Base-by-base conservation (phyloP, 2,329 filamentous ascomycete species). In the Monosporascus sp. region DNA sequence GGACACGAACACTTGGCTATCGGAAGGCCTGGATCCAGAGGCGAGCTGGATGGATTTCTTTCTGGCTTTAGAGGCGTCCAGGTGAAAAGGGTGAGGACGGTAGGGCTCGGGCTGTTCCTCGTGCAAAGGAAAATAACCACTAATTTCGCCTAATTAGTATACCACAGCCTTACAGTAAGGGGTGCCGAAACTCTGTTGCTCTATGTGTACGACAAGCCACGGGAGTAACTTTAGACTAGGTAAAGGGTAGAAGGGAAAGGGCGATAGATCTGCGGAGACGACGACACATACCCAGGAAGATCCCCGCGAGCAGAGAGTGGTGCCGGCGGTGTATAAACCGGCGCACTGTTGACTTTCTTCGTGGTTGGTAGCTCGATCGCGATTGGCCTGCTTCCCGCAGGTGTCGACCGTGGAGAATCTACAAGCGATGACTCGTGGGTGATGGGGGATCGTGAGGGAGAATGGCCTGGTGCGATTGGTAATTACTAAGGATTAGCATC, bases 121-220 rank as follows among this genome's bases (percentile, higher is more conserved):
- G 67, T 84, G 81, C 34, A 79, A 67, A 19, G 82, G 81, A 59
- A 85, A 85, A 61, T 85, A 85, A 27, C 78, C 82, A 65, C 82
- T 85, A 59, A 34, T 34, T 34, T 34, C 9, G 11, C 9, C 11
- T 34, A 11, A 16, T 41, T 41, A 41, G 9, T 41, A 41, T 17
- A 4, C 14, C 5, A 19, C 24, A 31, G 43, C 22, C 11, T 7
- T 46, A 31, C 16, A 19, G 17, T 20, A 46, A 46, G 43, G 24
- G 43, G 3, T 19, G 7, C 40, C n/a, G 40, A 20, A 22, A 43
- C 8, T 43, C 9, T 1, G 27, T 31, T 34, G 9, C 31, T 11
- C 31, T 53, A 57, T 53, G 46, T 38, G 41, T 44, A 37, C 34
- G 20, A 26, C n/a, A 24, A 50, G 9, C 27, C 17, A 31, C n/a